Evolutionary conservation across 2,329 filamentous ascomycete genomes (phyloP).

Genomic region (Leptodontidium sp.): DNA sequence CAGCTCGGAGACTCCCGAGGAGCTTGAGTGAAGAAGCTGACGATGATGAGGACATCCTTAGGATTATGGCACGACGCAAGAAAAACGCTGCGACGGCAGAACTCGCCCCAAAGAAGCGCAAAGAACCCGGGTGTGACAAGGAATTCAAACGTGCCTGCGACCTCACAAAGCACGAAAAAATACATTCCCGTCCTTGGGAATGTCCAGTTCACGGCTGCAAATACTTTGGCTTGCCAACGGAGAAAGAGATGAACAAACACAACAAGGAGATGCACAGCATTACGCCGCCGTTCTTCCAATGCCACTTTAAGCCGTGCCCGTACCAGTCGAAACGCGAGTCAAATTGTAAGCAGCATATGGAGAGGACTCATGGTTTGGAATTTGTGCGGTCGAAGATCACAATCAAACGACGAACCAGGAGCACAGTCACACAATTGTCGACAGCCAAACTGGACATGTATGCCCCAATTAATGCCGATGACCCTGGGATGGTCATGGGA

Average conservation of each 20-base stretch:
- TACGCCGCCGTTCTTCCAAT: background rate
- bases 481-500: slow-evolving; percentile 45
- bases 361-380: background rate
- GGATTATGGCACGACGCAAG: too few relatives aligned
- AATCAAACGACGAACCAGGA: background rate
- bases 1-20: too few relatives aligned
- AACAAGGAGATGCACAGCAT: background rate
- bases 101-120: too few relatives aligned
- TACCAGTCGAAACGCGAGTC: background rate
- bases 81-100: too few relatives aligned
- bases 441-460: background rate
- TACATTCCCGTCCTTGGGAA: too few relatives aligned
- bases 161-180: too few relatives aligned
- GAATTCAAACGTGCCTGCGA: too few relatives aligned
- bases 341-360: background rate
- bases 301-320: background rate
- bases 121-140: too few relatives aligned
- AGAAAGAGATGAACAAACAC: slow-evolving; percentile 52
- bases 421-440: background rate
- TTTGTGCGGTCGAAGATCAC: background rate
- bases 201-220: too few relatives aligned
- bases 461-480: background rate
- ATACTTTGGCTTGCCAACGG: slow-evolving; percentile 47
- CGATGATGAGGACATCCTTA: too few relatives aligned
- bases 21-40: too few relatives aligned